Evolutionary conservation across 441 rosid genomes (phyloP).

Genomic region (Monsonia emarginata): DNA sequence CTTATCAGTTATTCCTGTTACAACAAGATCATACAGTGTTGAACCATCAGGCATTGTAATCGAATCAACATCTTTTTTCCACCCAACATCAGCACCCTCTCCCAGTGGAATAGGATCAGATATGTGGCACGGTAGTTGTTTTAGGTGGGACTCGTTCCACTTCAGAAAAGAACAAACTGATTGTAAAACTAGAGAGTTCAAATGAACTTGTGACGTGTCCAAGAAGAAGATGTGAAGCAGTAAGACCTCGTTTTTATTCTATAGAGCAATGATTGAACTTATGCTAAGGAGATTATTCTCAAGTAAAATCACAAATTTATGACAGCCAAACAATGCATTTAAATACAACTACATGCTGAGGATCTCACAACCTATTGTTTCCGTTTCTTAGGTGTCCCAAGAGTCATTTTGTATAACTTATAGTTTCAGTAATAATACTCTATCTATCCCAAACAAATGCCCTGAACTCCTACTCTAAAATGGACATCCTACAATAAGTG

Average conservation of each 20-base stretch:
- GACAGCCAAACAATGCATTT: not conserved
- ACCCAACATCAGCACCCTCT: constrained; percentile 88
- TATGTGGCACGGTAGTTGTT: constrained; percentile 57
- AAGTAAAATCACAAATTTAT: not conserved
- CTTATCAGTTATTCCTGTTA: constrained; percentile 65
- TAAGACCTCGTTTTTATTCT: not conserved
- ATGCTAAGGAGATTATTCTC: not conserved
- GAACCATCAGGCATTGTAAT: constrained; percentile 59
- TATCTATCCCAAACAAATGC: not conserved
- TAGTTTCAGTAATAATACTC: not conserved
- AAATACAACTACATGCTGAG: not conserved
- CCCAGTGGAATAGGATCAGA: constrained; percentile 69
- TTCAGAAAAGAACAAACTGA: constrained; percentile 34
- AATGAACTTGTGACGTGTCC: not conserved
- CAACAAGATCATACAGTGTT: constrained; percentile 62
- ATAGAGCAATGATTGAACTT: not conserved
- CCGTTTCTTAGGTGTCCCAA: not conserved
- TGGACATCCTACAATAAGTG: too few relatives aligned
- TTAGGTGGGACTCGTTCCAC: constrained; percentile 52
- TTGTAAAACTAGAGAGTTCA: constrained; percentile 9
- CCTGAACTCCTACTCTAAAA: not conserved
- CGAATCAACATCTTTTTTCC: constrained; percentile 61
- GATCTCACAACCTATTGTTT: not conserved
- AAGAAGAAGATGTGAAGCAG: not conserved
- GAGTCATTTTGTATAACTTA: not conserved